Evolutionary conservation across 768 basidiomycete species (phyloP).

Genomic region (Megacollybia marginata): DNA sequence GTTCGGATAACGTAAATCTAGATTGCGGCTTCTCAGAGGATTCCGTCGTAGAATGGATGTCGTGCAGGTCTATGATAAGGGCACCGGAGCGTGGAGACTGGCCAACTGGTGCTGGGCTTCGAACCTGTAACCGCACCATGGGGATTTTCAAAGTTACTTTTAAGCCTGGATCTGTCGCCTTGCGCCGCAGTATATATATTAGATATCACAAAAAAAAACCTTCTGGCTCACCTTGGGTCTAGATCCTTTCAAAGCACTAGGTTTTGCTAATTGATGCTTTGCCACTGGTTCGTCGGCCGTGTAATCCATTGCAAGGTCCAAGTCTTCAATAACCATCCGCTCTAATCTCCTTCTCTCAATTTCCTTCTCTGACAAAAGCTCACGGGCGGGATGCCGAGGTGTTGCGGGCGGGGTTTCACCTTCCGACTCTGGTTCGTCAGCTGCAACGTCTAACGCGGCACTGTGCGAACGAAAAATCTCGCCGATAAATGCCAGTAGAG

Average conservation of each 20-base stretch:
- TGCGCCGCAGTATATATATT: conserved; percentile 4
- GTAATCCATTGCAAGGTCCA: conserved; percentile 47
- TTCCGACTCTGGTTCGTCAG: conserved; percentile 10
- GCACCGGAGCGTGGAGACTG: conserved; percentile 56
- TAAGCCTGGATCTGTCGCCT: conserved; percentile 4
- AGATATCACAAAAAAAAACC: not conserved
- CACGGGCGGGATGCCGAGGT: conserved; percentile 14
- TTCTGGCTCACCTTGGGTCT: not conserved
- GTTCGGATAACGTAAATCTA: not conserved
- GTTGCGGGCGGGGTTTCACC: conserved; percentile 31
- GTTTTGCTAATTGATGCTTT: conserved; percentile 7
- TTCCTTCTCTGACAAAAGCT: conserved; percentile 18
- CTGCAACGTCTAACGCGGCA: not conserved
- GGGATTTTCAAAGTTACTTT: conserved; percentile 34
- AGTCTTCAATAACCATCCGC: conserved; percentile 48
- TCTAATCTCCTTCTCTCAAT: conserved; percentile 37
- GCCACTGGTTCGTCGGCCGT: conserved; percentile 5
- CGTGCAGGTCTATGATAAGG: conserved; percentile 56
- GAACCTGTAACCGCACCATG: conserved; percentile 60
- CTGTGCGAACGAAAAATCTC: conserved; percentile 17
- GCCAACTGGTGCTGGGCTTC: conserved; percentile 52
- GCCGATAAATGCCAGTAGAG: conserved; percentile 41
- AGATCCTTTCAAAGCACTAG: not conserved
- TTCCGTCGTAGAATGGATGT: conserved; percentile 19
- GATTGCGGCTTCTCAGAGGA: not conserved